A percentile compares a stretch with the other conserved stretches of the same genome.
These are phyloP conservation scores for Neonectria sp. DNA, from an alignment of 2,329 filamentous ascomycete species.

Conservation along the genomic window DNA sequence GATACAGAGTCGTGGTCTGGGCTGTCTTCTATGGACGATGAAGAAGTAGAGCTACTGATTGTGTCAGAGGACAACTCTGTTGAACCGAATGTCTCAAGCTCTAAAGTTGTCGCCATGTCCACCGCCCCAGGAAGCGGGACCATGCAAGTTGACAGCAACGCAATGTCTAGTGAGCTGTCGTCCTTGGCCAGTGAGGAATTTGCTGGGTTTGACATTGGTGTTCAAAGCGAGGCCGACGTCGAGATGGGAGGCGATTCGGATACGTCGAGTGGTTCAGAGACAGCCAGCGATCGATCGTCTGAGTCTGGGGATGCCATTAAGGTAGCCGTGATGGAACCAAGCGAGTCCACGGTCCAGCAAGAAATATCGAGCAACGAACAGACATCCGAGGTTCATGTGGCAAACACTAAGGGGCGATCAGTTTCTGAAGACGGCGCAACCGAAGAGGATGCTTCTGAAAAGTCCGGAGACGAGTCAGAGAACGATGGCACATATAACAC, in stretches of 20 bases:
- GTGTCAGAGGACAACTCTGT: constrained; percentile 1
- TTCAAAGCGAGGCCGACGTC: not conserved
- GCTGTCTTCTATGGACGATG: constrained; percentile 28
- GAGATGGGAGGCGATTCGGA: constrained; percentile 11
- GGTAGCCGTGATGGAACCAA: not conserved
- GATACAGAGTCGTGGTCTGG: constrained; percentile 40
- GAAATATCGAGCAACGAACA: not conserved
- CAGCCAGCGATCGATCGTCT: not conserved
- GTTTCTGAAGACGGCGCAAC: not conserved
- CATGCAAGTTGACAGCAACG: constrained; percentile 4
- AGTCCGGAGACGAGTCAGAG: constrained; percentile 3
- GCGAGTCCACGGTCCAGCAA: not conserved
- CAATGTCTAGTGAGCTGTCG: constrained; percentile 35
- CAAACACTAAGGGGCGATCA: not conserved
- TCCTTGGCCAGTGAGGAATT: constrained; percentile 36
- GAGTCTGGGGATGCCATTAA: not conserved
- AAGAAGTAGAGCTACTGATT: constrained; percentile 16
- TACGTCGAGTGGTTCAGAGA: constrained; percentile 10
- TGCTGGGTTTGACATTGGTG: constrained; percentile 18
- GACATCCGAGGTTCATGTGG: not conserved
- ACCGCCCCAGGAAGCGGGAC: not conserved
- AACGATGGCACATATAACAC: not conserved
- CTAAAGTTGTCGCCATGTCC: not conserved
- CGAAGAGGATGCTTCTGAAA: not conserved
- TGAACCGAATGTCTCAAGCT: not conserved